These are phyloP conservation scores for Phyllostachys edulis DNA, from an alignment of 176 grass and related monocot genomes.

Conservation along the genomic window DNA sequence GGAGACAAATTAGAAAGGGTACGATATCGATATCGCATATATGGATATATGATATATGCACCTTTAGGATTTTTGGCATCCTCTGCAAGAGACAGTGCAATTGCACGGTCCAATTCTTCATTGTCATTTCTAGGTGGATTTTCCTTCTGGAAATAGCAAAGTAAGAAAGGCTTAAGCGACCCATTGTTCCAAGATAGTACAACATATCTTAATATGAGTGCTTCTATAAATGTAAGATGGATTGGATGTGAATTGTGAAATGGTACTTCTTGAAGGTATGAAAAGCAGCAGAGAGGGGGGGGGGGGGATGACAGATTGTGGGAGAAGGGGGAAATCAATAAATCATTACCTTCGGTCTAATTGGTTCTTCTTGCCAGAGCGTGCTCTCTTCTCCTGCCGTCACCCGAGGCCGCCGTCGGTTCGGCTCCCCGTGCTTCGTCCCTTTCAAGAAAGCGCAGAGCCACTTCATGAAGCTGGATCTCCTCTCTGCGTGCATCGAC, in stretches of 20 bases:
- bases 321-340: background rate
- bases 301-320: background rate
- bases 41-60: constrained; percentile 14
- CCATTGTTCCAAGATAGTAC: background rate
- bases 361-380: constrained; percentile 56
- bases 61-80: constrained; percentile 71
- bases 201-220: background rate
- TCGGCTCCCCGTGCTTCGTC: constrained; percentile 42
- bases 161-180: constrained; percentile 26
- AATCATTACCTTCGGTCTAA: constrained; percentile 56
- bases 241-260: constrained; percentile 22
- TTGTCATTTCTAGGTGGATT: constrained; percentile 66
- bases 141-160: constrained; percentile 47
- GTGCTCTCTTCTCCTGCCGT: constrained; percentile 58
- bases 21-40: background rate
- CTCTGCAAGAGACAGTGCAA: constrained; percentile 86
- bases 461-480: constrained; percentile 92
- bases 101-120: constrained; percentile 74
- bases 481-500: constrained; percentile 51
- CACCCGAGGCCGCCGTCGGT: constrained; percentile 46
- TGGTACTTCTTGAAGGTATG: background rate
- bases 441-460: constrained; percentile 83
- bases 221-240: background rate
- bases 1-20: background rate
- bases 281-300: background rate